Evolutionary conservation across 768 basidiomycete species (phyloP), one percentile per base, ranked within the genome.

Genomic region (Boletus speciosus): DNA sequence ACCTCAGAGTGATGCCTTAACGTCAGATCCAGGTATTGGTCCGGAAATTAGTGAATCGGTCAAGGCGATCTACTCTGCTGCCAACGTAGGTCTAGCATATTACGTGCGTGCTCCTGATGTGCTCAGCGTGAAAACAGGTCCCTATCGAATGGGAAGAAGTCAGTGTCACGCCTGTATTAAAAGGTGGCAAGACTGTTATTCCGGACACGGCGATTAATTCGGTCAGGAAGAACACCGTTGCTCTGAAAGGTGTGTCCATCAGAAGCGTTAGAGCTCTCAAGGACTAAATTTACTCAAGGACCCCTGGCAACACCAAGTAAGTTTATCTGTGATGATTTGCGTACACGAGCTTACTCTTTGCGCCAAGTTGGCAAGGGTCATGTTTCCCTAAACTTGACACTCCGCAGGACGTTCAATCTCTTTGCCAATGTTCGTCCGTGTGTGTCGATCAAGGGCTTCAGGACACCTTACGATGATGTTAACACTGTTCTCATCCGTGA

Each of bases 121-220:
- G 19, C 58, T 63, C 46, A 70, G 27, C n/a, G 23, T 44, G 12
- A 47, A 49, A 34, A 34, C 55, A 96, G 93, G 96, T 97, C 25
- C 97, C 97, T 42, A 97, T 99, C 65, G 82, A 93, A 74, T 99
- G 97, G 97, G 97, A 99, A 72, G 97, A 98, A 75, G 96, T 98
- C 71, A 90, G 88, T 69, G 97, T 99, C 45, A 88, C 92, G 7
- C 97, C 97, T 12, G 82, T 96, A 50, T 76, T 98, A 54, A 93
- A 93, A 73, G 87, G 86, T 55, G 97, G 97, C 47, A 97, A 98
- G 80, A 97, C 94, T 46, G 92, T 92, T 56, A 98, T 99, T 67
- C 97, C 97, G 31, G 93, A 97, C 58, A 73, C 73, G 54, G 95
- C 97, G 34, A 93, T 99, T 58, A 80, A 79, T 46, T 93, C 90